Evolutionary conservation across 148 eudicot genomes (phyloP), one percentile per base, ranked within the genome.

Genomic region (Vaccinium darrowii): DNA sequence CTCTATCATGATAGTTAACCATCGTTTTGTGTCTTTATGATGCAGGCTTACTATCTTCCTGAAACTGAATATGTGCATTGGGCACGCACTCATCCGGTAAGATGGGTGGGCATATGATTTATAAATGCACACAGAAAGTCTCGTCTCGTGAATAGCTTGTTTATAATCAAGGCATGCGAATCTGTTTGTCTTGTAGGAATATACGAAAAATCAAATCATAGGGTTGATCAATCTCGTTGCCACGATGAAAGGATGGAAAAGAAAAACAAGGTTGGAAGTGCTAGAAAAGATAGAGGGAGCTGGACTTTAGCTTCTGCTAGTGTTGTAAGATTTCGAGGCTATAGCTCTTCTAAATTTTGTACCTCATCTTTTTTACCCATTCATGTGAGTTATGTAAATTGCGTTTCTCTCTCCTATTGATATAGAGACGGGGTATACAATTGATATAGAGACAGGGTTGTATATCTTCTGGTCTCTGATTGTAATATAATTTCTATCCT

Each of bases 21-120:
- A 5, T 25, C 54, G 14, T 60, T 62, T 50, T 65, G 43, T 87
- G 33, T 76, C 43, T 43, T 84, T 57, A 21, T 60, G 82, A 54
- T 83, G 84, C 91, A 96, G 99, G 99, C 99, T 16, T 96, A 94
- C 89, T 96, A 96, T 85, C 94, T 96, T 87, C 98, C 99, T 58
- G 99, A 93, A 94, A 96, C 97, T 14, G 99, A 96, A 89, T 94
- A 88, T 85, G 95, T 94, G 58, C 92, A 93, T 79, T 96, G 97
- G 98, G 94, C 99, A 14, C 98, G 95, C 56, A 91, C 90, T 79
- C 98, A 96, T 88, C 98, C 96, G 92, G 99, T 96, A 92, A 77
- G 89, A 60, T 67, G 73, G 73, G 73, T 11, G 73, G 73, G 36
- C 15, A 25, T 67, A 3, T 27, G 6, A 67, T 67, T 4, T 67